Evolutionary conservation across 2,329 filamentous ascomycete species (phyloP).

Genomic region (Diaporthe australafricana): DNA sequence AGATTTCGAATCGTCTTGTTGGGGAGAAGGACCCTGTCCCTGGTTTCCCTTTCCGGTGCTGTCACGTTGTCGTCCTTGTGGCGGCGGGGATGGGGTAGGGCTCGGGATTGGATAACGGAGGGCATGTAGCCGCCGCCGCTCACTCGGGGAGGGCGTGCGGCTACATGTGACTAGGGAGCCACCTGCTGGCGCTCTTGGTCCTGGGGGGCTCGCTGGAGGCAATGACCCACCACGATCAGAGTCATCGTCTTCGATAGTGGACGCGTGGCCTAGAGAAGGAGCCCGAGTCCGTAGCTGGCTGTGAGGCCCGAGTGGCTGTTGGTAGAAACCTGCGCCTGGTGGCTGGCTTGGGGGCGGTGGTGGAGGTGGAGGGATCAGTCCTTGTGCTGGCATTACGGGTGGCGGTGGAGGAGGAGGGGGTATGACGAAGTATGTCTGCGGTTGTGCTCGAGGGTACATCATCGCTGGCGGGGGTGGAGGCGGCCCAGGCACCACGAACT

Average conservation of each 20-base stretch:
- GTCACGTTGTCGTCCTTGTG: background rate
- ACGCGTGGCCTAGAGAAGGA: slow-evolving; percentile 26
- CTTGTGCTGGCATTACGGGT: background rate
- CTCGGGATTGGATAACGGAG: background rate
- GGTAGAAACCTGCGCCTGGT: background rate
- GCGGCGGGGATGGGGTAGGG: slow-evolving; percentile 8
- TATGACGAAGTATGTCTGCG: slow-evolving; percentile 1
- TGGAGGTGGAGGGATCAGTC: background rate
- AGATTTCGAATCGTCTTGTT: background rate
- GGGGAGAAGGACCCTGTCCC: background rate
- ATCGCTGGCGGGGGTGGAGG: slow-evolving; percentile 14
- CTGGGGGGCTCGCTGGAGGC: background rate
- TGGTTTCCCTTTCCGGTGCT: background rate
- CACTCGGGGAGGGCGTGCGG: background rate
- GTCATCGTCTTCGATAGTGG: slow-evolving; percentile 24
- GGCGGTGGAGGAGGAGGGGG: slow-evolving; percentile 20
- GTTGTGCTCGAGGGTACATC: slow-evolving; percentile 16
- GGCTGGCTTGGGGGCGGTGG: slow-evolving; percentile 1
- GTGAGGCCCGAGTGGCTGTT: background rate
- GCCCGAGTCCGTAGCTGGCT: background rate
- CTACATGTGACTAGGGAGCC: background rate
- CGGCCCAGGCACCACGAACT: background rate
- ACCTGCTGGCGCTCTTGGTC: slow-evolving; percentile 5
- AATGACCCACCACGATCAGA: slow-evolving; percentile 18
- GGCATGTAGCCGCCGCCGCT: background rate